Conservation (phyloP, 306 rosid genomes). For the Arachis stenosperma region DNA sequence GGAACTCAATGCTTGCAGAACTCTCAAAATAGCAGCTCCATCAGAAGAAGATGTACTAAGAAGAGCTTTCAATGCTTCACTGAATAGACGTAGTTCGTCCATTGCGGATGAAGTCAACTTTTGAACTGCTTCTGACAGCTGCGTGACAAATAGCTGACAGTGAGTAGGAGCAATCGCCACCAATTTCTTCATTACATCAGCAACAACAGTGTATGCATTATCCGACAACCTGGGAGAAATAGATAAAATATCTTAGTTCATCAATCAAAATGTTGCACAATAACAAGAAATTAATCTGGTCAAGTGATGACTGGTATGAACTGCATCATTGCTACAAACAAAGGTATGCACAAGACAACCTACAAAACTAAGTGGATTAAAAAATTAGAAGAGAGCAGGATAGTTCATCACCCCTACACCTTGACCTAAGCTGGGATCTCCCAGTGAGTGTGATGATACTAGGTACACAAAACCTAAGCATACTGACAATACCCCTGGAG, state of each 20-base stretch:
- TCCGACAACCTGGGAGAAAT: conserved; percentile 75
- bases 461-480: conserved; percentile 13
- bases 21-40: conserved; percentile 97
- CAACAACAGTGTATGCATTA: conserved; percentile 82
- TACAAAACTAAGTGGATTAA: conserved; percentile 1
- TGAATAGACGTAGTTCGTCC: conserved; percentile 74
- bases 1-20: conserved; percentile 92
- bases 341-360: conserved; percentile 12
- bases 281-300: conserved; percentile 22
- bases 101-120: conserved; percentile 84
- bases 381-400: conserved; percentile 17
- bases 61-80: conserved; percentile 80
- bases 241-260: conserved; percentile 41
- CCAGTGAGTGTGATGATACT: neutral
- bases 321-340: neutral
- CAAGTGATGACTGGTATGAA: conserved; percentile 19
- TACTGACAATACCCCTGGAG: conserved; percentile 6
- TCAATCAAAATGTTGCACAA: neutral
- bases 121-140: conserved; percentile 82
- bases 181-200: conserved; percentile 95
- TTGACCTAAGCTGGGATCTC: conserved; percentile 17
- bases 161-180: conserved; percentile 93
- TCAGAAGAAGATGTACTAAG: conserved; percentile 82
- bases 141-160: conserved; percentile 79
- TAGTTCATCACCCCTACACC: conserved; percentile 6